These are phyloP conservation scores for Zygoascus bituminiphila DNA, from an alignment of 805 yeast genomes.

Conservation along the genomic window DNA sequence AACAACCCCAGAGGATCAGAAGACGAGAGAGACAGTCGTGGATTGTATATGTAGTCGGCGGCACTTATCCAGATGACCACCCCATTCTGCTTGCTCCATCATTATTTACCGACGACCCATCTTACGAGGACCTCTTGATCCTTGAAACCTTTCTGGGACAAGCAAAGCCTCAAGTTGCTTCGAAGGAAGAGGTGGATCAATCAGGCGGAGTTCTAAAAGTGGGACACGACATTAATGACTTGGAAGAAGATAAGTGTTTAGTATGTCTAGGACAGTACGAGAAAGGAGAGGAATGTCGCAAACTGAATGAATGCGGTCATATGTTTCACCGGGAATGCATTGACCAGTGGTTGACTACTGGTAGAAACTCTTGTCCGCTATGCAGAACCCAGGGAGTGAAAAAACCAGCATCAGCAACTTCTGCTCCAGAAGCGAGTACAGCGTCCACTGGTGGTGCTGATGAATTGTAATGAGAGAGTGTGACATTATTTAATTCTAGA, in stretches of 20 bases:
- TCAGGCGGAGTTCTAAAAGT: slow-evolving; percentile 33
- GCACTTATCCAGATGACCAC: slow-evolving; percentile 41
- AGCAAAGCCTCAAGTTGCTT: slow-evolving; percentile 37
- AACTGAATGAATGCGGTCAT: slow-evolving; percentile 40
- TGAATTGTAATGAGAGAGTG: too few species aligned
- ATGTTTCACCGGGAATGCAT: slow-evolving; percentile 48
- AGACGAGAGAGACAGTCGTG: slow-evolving; percentile 36
- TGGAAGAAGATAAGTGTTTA: slow-evolving; percentile 35
- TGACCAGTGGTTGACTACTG: slow-evolving; percentile 48
- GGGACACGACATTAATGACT: slow-evolving; percentile 5
- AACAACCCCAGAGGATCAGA: neutral
- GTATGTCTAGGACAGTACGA: slow-evolving; percentile 47
- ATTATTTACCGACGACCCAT: slow-evolving; percentile 41
- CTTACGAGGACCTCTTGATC: slow-evolving; percentile 41
- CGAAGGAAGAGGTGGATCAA: slow-evolving; percentile 33
- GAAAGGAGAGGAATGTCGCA: slow-evolving; percentile 39
- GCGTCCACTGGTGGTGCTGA: too few species aligned
- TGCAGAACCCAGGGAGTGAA: slow-evolving; percentile 42
- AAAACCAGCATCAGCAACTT: neutral
- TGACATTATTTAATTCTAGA: too few species aligned
- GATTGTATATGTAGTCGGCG: slow-evolving; percentile 58
- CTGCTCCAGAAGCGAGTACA: neutral
- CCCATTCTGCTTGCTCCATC: slow-evolving; percentile 43
- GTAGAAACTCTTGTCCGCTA: slow-evolving; percentile 51
- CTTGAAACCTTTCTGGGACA: slow-evolving; percentile 42